Evolutionary conservation across 805 yeast genomes (phyloP).

Genomic region (Teunomyces kruisii): DNA sequence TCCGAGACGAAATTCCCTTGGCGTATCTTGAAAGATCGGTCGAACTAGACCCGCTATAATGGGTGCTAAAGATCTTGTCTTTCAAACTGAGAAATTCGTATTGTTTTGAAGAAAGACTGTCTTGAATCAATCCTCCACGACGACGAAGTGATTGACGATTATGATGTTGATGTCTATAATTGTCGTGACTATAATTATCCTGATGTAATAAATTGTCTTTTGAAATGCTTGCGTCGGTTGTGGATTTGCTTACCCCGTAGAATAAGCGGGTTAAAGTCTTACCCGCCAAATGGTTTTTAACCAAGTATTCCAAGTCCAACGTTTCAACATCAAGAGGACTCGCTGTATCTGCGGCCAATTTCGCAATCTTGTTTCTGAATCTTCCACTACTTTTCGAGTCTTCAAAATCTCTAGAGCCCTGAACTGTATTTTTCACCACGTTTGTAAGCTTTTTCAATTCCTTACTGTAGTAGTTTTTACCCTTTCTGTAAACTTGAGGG

Average conservation of each 20-base stretch:
- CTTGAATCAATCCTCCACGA: background rate
- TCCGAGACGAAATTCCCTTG: slow-evolving; percentile 30
- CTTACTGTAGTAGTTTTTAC: slow-evolving; percentile 36
- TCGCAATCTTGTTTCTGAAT: slow-evolving; percentile 33
- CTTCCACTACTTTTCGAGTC: slow-evolving; percentile 23
- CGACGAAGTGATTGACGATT: slow-evolving; percentile 6
- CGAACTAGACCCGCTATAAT: slow-evolving; percentile 9
- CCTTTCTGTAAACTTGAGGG: slow-evolving; percentile 14
- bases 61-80: slow-evolving; percentile 26
- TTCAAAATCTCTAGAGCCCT: slow-evolving; percentile 43
- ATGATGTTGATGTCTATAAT: slow-evolving; percentile 6
- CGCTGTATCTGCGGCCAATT: slow-evolving; percentile 29
- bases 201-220: background rate
- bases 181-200: slow-evolving; percentile 4
- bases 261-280: slow-evolving; percentile 34
- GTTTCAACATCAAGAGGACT: slow-evolving; percentile 43
- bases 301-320: slow-evolving; percentile 35
- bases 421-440: slow-evolving; percentile 71
- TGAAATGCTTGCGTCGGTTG: background rate
- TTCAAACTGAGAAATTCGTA: slow-evolving; percentile 35
- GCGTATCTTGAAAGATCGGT: slow-evolving; percentile 27
- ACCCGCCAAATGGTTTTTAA: slow-evolving; percentile 31
- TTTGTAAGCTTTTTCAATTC: slow-evolving; percentile 54
- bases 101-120: slow-evolving; percentile 3
- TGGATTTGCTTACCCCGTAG: slow-evolving; percentile 17